Conservation (phyloP, 306 rosid species). For the Acacia crassicarpa region DNA sequence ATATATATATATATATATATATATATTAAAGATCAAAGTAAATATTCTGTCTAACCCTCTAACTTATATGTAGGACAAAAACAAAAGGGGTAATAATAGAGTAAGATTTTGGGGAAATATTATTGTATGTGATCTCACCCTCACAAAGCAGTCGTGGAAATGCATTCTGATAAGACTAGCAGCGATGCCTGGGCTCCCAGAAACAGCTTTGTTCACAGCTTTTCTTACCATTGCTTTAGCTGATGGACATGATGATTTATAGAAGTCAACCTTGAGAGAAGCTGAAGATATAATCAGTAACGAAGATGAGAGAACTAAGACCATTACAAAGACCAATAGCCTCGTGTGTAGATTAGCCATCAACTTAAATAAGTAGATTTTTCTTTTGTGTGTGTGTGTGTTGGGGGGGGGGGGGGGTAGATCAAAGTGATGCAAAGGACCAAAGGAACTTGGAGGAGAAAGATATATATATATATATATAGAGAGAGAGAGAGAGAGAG, state of each 20-base stretch:
- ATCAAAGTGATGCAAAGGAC: neutral
- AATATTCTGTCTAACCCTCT: too few relatives aligned
- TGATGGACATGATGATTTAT: neutral
- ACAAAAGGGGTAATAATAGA: too few relatives aligned
- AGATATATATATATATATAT: too few relatives aligned
- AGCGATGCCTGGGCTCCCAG: neutral
- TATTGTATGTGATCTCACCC: slow-evolving; percentile 11
- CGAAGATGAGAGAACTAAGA: neutral
- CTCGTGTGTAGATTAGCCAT: neutral
- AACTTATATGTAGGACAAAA: too few relatives aligned
- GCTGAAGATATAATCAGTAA: neutral
- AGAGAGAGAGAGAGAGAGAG: neutral
- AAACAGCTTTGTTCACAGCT: neutral
- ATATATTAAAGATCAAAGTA: too few relatives aligned
- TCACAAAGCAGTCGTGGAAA: slow-evolving; percentile 29
- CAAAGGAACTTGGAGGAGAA: neutral
- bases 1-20: too few relatives aligned
- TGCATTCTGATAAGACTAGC: slow-evolving; percentile 2
- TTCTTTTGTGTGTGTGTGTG: neutral
- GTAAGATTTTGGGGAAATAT: neutral
- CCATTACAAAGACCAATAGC: neutral
- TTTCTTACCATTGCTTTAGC: neutral
- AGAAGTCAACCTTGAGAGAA: neutral
- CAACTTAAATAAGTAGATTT: neutral
- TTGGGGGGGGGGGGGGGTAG: too few relatives aligned